A percentile compares a stretch with the other conserved stretches of the same genome.
Conservation (phyloP, 192 early-diverging fungal genomes). For the Mortierella hygrophila region DNA sequence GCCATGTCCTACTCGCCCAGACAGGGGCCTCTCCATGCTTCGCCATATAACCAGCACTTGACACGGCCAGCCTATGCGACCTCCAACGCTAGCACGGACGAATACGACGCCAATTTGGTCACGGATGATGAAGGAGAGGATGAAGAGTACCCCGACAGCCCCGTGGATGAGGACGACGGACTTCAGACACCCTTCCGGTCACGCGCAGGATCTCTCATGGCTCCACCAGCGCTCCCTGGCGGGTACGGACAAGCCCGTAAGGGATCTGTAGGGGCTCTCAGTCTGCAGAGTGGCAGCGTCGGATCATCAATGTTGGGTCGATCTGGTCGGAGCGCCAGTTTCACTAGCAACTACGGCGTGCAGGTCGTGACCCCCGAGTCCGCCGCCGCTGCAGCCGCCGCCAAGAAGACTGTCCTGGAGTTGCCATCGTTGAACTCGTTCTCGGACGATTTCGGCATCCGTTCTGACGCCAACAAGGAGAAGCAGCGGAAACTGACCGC, state of each 20-base stretch:
- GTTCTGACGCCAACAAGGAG: conserved; percentile 11
- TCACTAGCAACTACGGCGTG: conserved; percentile 49
- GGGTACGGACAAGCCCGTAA: conserved; percentile 24
- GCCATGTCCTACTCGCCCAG: conserved; percentile 13
- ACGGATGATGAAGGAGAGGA: conserved; percentile 54
- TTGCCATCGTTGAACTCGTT: conserved; percentile 46
- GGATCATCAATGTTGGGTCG: conserved; percentile 9
- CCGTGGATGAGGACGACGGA: conserved; percentile 45
- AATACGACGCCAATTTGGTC: conserved; percentile 45
- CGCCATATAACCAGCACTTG: conserved; percentile 36
- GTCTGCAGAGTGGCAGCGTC: conserved; percentile 9
- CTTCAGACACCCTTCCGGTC: conserved; percentile 35
- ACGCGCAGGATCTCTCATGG: conserved; percentile 46
- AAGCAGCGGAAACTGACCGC: conserved; percentile 37
- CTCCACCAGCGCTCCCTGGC: conserved; percentile 5
- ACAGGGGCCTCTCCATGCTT: conserved; percentile 35
- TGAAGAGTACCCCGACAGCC: conserved; percentile 49
- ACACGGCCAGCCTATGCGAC: conserved; percentile 25
- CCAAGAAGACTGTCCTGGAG: conserved; percentile 33
- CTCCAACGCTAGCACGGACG: conserved; percentile 48
- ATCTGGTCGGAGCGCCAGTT: conserved; percentile 41
- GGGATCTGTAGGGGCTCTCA: conserved; percentile 25
- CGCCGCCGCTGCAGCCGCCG: neutral
- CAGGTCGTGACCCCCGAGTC: conserved; percentile 17
- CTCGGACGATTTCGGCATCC: conserved; percentile 46